Conservation (phyloP, 768 basidiomycete species). For the Hypholoma fasciculare region DNA sequence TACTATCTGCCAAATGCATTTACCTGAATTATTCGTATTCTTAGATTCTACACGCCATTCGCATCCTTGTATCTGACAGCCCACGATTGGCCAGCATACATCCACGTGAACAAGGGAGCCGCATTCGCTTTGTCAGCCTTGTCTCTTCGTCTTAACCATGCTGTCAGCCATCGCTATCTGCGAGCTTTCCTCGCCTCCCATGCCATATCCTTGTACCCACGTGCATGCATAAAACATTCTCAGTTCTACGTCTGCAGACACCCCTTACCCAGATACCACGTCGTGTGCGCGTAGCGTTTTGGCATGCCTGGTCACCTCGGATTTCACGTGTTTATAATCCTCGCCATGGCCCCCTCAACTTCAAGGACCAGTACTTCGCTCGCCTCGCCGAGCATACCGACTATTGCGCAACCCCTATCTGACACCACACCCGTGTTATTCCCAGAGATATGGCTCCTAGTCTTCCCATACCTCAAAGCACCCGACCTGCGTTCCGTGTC, state of each 20-base stretch:
- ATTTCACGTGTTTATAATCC: neutral
- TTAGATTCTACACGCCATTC: no score
- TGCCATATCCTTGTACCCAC: neutral
- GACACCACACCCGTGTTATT: constrained; percentile 14
- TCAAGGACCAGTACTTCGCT: neutral
- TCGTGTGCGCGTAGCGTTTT: neutral
- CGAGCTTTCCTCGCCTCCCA: neutral
- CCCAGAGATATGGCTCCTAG: constrained; percentile 36
- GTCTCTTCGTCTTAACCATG: neutral
- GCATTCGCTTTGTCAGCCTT: neutral
- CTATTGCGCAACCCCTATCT: neutral
- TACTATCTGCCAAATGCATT: neutral
- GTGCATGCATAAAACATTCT: neutral
- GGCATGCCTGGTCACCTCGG: neutral
- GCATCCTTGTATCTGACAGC: no score
- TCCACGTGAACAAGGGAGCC: neutral
- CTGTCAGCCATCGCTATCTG: neutral
- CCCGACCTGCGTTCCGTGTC: constrained; percentile 29
- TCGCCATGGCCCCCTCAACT: neutral
- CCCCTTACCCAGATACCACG: neutral
- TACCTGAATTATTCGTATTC: no score
- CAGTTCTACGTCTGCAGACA: neutral
- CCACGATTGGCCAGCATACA: neutral
- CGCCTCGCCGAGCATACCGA: neutral
- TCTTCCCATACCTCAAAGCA: constrained; percentile 30